A percentile compares a stretch with the other conserved stretches of the same genome.
These are phyloP conservation scores for Amanita fuliginea DNA, from an alignment of 768 basidiomycete species.

Conservation along the genomic window DNA sequence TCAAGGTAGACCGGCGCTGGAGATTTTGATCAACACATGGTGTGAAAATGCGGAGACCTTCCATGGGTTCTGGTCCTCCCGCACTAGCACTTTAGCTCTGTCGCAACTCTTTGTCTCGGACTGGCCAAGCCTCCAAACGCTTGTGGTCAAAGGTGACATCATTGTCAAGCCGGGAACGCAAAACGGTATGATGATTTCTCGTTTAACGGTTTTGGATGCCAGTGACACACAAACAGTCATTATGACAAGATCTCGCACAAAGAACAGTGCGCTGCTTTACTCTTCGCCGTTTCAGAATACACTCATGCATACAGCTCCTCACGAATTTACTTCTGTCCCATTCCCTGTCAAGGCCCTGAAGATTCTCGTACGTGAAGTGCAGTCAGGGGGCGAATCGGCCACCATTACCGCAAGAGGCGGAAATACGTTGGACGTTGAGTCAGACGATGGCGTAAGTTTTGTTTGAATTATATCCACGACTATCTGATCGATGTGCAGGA, in stretches of 20 bases:
- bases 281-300: conserved; percentile 6
- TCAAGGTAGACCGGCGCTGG: conserved; percentile 56
- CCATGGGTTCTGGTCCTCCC: conserved; percentile 89
- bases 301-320: conserved; percentile 50
- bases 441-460: conserved; percentile 59
- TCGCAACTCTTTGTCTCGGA: conserved; percentile 59
- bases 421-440: conserved; percentile 39
- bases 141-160: conserved; percentile 86
- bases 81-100: conserved; percentile 77
- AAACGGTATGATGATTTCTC: conserved; percentile 54
- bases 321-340: conserved; percentile 72
- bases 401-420: conserved; percentile 48
- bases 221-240: conserved; percentile 47
- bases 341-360: conserved; percentile 94
- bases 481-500: conserved; percentile 32
- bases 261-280: conserved; percentile 48
- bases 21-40: conserved; percentile 87
- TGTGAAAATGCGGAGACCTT: conserved; percentile 91
- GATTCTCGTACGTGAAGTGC: conserved; percentile 74
- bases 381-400: conserved; percentile 66
- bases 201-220: conserved; percentile 10
- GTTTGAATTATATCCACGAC: neutral
- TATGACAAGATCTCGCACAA: conserved; percentile 91
- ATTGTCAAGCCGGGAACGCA: conserved; percentile 73
- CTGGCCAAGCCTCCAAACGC: conserved; percentile 51